Conservation (phyloP, 495 filamentous ascomycete genomes). For the Rostrohypoxylon terebratum region DNA sequence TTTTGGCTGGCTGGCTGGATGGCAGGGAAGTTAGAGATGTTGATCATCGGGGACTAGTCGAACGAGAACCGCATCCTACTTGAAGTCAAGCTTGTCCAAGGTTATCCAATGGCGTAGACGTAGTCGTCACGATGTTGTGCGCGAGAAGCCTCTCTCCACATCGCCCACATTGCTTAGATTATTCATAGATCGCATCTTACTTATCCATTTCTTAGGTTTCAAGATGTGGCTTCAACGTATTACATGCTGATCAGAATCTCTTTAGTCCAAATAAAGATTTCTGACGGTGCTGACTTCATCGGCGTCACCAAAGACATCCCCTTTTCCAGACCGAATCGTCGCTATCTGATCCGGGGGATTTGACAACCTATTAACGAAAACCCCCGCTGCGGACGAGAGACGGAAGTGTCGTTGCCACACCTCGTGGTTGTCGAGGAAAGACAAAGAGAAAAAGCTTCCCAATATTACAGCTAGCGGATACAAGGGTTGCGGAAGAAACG, state of each 20-base stretch:
- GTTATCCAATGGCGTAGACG: constrained; percentile 26
- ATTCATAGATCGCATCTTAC: constrained; percentile 34
- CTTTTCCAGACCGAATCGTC: constrained; percentile 20
- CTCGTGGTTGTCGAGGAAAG: neutral
- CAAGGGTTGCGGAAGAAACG: constrained; percentile 17
- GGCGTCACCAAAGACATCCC: constrained; percentile 22
- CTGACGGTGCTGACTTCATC: constrained; percentile 35
- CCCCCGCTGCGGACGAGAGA: neutral
- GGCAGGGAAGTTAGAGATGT: constrained; percentile 34
- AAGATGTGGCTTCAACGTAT: constrained; percentile 29
- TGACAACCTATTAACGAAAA: constrained; percentile 1
- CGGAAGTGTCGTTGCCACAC: constrained; percentile 3
- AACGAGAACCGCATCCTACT: constrained; percentile 37
- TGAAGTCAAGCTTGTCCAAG: constrained; percentile 40
- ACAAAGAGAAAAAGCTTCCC: neutral
- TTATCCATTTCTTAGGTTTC: constrained; percentile 5
- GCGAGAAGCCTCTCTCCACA: constrained; percentile 14
- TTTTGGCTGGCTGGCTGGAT: constrained; percentile 16
- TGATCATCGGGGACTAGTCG: constrained; percentile 38
- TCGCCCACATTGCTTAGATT: constrained; percentile 31
- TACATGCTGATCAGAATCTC: constrained; percentile 43
- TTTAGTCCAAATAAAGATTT: constrained; percentile 22
- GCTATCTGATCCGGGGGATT: constrained; percentile 7
- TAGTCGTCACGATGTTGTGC: constrained; percentile 38
- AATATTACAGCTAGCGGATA: constrained; percentile 8